These are phyloP conservation scores for Miscanthus lutarioriparius DNA, from an alignment of 176 grass and related monocot species.

Conservation along the genomic window DNA sequence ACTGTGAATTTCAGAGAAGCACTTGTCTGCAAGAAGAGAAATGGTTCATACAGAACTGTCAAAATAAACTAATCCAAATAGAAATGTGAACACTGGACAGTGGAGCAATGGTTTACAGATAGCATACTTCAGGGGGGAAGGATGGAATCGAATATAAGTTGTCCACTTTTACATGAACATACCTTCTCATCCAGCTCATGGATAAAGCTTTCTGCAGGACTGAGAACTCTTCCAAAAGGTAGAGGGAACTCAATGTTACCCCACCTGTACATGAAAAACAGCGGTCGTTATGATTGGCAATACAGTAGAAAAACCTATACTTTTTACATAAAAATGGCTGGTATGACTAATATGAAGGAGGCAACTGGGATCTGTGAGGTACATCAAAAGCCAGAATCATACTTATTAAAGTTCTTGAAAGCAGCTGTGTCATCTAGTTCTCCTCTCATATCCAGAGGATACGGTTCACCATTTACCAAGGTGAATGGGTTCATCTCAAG, in stretches of 20 bases:
- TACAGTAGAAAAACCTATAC: background rate
- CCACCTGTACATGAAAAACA: slow-evolving; percentile 61
- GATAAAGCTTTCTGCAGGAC: slow-evolving; percentile 86
- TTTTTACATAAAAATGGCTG: background rate
- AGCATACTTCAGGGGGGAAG: background rate
- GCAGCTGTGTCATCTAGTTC: slow-evolving; percentile 97
- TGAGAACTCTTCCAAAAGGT: slow-evolving; percentile 94
- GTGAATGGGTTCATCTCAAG: slow-evolving; percentile 99
- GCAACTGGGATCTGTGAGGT: background rate
- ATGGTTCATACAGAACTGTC: background rate
- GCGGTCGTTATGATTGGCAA: background rate
- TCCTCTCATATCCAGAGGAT: slow-evolving; percentile 98
- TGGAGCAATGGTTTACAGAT: background rate
- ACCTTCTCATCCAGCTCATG: slow-evolving; percentile 98
- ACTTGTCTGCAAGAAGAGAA: slow-evolving; percentile 72
- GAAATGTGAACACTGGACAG: background rate
- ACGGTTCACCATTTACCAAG: slow-evolving; percentile 84
- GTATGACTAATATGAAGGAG: background rate
- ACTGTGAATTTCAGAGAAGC: slow-evolving; percentile 95
- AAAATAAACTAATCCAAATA: background rate
- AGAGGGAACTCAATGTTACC: slow-evolving; percentile 82
- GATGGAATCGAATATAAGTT: slow-evolving; percentile 14
- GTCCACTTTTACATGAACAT: slow-evolving; percentile 25
- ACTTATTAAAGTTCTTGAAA: slow-evolving; percentile 99
- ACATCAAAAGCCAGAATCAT: slow-evolving; percentile 28